A percentile compares a stretch with the other conserved stretches of the same genome.
Evolutionary conservation across 2,329 filamentous ascomycete species (phyloP).

Genomic region (Hymenotorrendiella dingleyae): DNA sequence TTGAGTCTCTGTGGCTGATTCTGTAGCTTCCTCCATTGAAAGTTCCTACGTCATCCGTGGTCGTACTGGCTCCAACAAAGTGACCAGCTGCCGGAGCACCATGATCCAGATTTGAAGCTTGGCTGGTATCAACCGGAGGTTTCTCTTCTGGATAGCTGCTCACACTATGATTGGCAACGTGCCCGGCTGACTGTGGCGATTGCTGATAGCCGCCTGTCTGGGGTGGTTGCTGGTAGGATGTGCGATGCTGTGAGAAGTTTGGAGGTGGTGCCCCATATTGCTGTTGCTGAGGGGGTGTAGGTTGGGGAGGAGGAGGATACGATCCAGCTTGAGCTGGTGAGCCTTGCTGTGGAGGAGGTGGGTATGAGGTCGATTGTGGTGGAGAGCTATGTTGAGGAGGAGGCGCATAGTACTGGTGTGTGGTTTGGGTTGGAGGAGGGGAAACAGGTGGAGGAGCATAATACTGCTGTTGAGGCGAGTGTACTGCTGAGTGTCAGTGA

Average conservation of each 20-base stretch:
- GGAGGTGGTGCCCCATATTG: constrained; percentile 19
- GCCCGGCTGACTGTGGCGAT: constrained; percentile 8
- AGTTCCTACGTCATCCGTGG: constrained; percentile 81
- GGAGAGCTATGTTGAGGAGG: constrained; percentile 28
- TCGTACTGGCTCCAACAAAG: constrained; percentile 58
- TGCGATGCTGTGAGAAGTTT: constrained; percentile 29
- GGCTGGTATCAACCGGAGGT: constrained; percentile 27
- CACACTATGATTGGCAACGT: constrained; percentile 17
- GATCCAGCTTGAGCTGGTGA: constrained; percentile 19
- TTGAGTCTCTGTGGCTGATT: constrained; percentile 86
- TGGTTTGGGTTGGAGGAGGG: constrained; percentile 17
- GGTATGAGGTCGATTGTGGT: constrained; percentile 27
- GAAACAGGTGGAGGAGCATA: constrained; percentile 28
- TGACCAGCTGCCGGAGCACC: constrained; percentile 39
- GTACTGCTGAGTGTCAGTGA: constrained; percentile 1
- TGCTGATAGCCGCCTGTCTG: constrained; percentile 11
- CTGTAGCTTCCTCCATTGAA: constrained; percentile 96
- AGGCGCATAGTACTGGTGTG: constrained; percentile 24
- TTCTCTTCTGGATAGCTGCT: constrained; percentile 25
- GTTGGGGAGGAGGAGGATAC: constrained; percentile 27
- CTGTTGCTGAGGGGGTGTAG: constrained; percentile 16
- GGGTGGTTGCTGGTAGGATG: constrained; percentile 27
- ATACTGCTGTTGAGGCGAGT: constrained; percentile 16
- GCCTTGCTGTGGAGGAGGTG: constrained; percentile 29
- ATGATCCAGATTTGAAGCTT: constrained; percentile 31